Conservation (phyloP, 2,329 filamentous ascomycete species). For the Colletotrichum australisinense region DNA sequence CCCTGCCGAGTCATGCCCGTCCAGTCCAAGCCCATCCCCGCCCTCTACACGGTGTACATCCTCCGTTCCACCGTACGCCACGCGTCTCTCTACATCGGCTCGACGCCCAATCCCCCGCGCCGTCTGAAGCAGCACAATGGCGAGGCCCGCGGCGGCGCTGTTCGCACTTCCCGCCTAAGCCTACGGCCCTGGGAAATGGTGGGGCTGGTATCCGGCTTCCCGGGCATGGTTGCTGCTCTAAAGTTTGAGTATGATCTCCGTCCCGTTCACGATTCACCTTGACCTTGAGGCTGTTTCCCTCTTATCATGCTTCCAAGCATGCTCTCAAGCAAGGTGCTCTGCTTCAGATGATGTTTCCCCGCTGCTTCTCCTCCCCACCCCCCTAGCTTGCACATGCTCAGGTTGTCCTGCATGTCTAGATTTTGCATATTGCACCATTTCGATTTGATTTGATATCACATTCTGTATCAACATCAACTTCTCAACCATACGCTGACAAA, state of each 20-base stretch:
- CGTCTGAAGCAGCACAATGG: constrained; percentile 95
- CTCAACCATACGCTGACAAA: not conserved
- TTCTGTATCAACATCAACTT: not conserved
- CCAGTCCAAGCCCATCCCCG: constrained; percentile 74
- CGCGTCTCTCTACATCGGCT: constrained; percentile 86
- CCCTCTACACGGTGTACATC: constrained; percentile 94
- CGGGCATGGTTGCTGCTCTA: constrained; percentile 85
- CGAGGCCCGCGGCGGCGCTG: constrained; percentile 81
- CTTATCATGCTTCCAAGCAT: not conserved
- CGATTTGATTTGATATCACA: not conserved
- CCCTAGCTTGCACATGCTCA: constrained; percentile 12
- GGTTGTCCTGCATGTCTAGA: not conserved
- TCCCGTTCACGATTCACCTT: constrained; percentile 4
- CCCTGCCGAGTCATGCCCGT: constrained; percentile 50
- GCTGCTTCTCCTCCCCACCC: constrained; percentile 5
- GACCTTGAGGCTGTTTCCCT: not conserved
- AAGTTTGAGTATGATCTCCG: constrained; percentile 81
- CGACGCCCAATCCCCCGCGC: constrained; percentile 87
- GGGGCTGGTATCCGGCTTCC: constrained; percentile 87
- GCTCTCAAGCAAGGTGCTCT: not conserved
- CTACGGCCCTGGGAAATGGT: constrained; percentile 94
- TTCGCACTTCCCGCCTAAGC: constrained; percentile 73
- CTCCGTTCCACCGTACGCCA: constrained; percentile 83
- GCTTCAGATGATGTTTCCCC: constrained; percentile 25
- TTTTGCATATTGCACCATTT: not conserved